Evolutionary conservation across 2,329 filamentous ascomycete genomes (phyloP), one percentile per base, ranked within the genome.

Genomic region (Stenocarpella maydis): DNA sequence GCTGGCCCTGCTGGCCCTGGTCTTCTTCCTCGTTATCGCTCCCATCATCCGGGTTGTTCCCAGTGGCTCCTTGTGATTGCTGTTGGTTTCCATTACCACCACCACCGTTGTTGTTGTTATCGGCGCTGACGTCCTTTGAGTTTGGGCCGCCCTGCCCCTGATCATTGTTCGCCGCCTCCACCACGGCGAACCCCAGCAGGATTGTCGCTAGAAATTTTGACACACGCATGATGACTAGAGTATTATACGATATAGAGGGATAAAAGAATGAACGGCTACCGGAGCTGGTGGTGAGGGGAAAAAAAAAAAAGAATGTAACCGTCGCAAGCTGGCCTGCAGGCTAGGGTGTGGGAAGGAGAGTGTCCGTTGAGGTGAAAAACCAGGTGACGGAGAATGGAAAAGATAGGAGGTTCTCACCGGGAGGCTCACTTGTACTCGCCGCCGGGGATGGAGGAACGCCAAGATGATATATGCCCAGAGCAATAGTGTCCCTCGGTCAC

Each of bases 161-260:
- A 47, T 63, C 34, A 34, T 41, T 69, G 34, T 74, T 73, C 21
- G 68, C 67, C 63, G 70, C 74, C 43, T 75, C 72, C 65, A 70
- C 74, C 54, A 72, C 72, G 15, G 69, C 67, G 31, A 72, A 63
- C 26, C 74, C 76, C 60, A 76, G 71, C 47, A 77, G 71, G 50
- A 72, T 39, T 14, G 74, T 68, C 39, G 74, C 54, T 21, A 76
- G 69, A 52, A 73, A 67, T 1, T 72, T 72, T 19, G 74, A 72
- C 60, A 77, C 43, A 68, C 72, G 68, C 76, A 77, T 77, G 50
- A 52, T 72, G 61, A 60, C 39, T 10, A 37, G 28, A 45, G 14
- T 39, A 34, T 63, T 63, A 34, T 58, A 61, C 58, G 37, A 54
- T 54, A 54, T 55, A 34, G 34, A 69, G n/a, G 45, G 34, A 41